Evolutionary conservation across 2,329 filamentous ascomycete species (phyloP).

Genomic region (Aureobasidium sp.): DNA sequence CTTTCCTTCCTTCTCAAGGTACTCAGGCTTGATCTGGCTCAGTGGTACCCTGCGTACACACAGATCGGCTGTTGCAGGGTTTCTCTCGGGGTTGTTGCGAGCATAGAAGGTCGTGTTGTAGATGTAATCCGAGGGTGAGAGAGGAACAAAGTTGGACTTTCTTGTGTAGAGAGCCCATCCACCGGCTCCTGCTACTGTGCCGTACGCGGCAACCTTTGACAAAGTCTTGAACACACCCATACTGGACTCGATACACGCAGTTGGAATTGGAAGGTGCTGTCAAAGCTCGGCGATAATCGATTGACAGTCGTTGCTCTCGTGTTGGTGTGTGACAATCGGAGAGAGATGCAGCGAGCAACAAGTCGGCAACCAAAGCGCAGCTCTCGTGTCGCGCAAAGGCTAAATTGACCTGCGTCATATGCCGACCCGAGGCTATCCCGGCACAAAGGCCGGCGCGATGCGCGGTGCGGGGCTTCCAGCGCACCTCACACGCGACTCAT

Average conservation of each 20-base stretch:
- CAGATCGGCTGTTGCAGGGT: conserved; percentile 58
- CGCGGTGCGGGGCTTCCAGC: background rate
- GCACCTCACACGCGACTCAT: background rate
- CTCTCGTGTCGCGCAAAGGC: background rate
- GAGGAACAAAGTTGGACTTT: conserved; percentile 51
- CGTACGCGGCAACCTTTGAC: conserved; percentile 28
- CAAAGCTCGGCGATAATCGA: background rate
- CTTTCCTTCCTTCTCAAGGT: conserved; percentile 55
- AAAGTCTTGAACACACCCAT: conserved; percentile 30
- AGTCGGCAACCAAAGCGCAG: background rate
- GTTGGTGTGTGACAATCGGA: background rate
- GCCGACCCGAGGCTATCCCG: background rate
- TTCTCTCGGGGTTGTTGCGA: conserved; percentile 55
- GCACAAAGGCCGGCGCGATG: background rate
- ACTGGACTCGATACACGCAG: background rate
- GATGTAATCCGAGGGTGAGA: conserved; percentile 55
- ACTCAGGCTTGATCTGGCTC: conserved; percentile 56
- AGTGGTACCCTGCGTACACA: conserved; percentile 58
- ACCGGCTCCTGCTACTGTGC: conserved; percentile 40
- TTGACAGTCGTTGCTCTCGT: background rate
- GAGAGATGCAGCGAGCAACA: background rate
- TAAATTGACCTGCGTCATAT: background rate
- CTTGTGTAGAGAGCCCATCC: conserved; percentile 48
- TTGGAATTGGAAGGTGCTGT: background rate
- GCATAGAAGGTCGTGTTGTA: conserved; percentile 52